These are phyloP conservation scores for Eutrema salsugineum DNA, from an alignment of 441 rosid genomes.

Conservation along the genomic window DNA sequence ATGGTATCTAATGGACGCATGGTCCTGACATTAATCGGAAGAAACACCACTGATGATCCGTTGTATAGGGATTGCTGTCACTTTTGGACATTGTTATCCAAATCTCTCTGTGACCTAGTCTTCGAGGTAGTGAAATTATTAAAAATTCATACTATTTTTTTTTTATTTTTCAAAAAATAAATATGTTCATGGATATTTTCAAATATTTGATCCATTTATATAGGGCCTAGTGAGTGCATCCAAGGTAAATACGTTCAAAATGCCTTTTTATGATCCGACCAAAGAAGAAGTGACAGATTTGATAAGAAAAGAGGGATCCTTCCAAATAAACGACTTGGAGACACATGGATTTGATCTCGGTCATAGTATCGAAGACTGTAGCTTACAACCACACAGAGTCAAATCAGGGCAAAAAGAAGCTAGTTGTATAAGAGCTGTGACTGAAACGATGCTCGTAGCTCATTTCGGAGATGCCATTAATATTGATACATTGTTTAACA, in stretches of 20 bases:
- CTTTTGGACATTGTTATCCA: conserved; percentile 10
- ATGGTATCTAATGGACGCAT: conserved; percentile 30
- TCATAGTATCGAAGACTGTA: neutral
- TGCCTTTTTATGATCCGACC: conserved; percentile 21
- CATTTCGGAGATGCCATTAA: conserved; percentile 17
- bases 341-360: conserved; percentile 15
- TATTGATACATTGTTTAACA: conserved; percentile 11
- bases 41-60: conserved; percentile 22
- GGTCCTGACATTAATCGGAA: conserved; percentile 31
- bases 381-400: neutral
- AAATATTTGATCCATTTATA: neutral
- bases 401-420: conserved; percentile 9
- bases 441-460: conserved; percentile 19
- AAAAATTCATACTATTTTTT: neutral
- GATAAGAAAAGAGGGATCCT: conserved; percentile 13
- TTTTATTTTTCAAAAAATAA: too few relatives aligned
- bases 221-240: conserved; percentile 17
- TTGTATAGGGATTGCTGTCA: conserved; percentile 7
- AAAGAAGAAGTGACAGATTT: conserved; percentile 9
- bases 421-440: conserved; percentile 20
- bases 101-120: conserved; percentile 14
- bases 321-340: conserved; percentile 16
- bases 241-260: conserved; percentile 9
- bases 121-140: neutral
- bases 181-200: neutral